phyloP scores from a whole-genome alignment of 768 basidiomycete species.

The Trametopsis cervina region DNA sequence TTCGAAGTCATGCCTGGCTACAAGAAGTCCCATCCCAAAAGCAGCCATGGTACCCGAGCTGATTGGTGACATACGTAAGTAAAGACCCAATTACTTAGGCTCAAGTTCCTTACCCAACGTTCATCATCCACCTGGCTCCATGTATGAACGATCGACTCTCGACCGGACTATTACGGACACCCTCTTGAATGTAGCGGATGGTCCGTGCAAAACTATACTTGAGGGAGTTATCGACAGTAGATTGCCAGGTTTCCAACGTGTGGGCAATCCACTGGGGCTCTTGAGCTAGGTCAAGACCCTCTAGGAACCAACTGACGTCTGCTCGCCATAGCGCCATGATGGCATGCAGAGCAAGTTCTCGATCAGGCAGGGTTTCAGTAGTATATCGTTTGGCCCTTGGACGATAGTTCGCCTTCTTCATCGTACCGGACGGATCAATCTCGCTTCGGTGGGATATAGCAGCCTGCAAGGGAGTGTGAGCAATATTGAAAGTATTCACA shows the following conservation, averaged over 20 bases:
- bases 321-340: slow-evolving; percentile 66
- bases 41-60: slow-evolving; percentile 33
- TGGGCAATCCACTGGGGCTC: slow-evolving; percentile 41
- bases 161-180: not conserved
- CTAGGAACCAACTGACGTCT: slow-evolving; percentile 46
- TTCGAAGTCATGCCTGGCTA: slow-evolving; percentile 52
- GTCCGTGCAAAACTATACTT: slow-evolving; percentile 40
- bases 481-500: not conserved
- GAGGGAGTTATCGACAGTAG: slow-evolving; percentile 54
- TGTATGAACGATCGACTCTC: slow-evolving; percentile 26
- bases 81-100: not conserved
- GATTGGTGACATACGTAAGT: not conserved
- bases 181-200: slow-evolving; percentile 25
- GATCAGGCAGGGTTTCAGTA: slow-evolving; percentile 55
- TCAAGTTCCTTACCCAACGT: slow-evolving; percentile 37
- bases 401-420: slow-evolving; percentile 44
- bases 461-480: slow-evolving; percentile 7
- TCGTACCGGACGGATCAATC: slow-evolving; percentile 47
- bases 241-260: slow-evolving; percentile 51
- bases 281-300: slow-evolving; percentile 33
- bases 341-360: slow-evolving; percentile 63
- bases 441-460: slow-evolving; percentile 47
- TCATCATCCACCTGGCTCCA: slow-evolving; percentile 35
- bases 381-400: slow-evolving; percentile 57
- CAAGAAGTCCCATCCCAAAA: slow-evolving; percentile 50